phyloP scores from a whole-genome alignment of 2,329 filamentous ascomycete genomes.

The Xylariaceae sp. region DNA sequence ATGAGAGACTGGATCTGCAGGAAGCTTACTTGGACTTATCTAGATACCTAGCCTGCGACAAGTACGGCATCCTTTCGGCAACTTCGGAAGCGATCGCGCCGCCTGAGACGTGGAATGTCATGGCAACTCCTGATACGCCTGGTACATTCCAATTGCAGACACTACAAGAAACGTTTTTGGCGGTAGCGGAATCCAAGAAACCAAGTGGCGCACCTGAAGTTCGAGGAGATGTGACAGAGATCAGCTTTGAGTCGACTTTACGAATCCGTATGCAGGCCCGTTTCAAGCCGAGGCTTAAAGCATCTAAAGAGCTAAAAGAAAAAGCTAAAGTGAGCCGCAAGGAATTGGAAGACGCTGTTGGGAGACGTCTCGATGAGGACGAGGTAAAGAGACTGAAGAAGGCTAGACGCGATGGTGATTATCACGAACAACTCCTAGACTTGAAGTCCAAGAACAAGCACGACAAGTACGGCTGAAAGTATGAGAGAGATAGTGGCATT shows the following conservation, averaged over 20 bases:
- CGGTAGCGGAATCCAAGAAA: conserved; percentile 61
- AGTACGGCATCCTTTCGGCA: conserved; percentile 78
- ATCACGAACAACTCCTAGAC: conserved; percentile 84
- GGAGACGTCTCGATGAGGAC: conserved; percentile 77
- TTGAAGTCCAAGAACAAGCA: conserved; percentile 92
- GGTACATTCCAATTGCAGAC: conserved; percentile 79
- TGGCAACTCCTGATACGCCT: conserved; percentile 67
- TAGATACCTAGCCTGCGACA: conserved; percentile 86
- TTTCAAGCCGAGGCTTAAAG: conserved; percentile 85
- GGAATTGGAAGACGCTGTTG: conserved; percentile 83
- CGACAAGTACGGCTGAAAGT: conserved; percentile 72
- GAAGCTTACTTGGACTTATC: conserved; percentile 20
- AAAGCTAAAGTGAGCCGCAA: conserved; percentile 83
- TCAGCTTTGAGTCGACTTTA: conserved; percentile 73
- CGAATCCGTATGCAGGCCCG: conserved; percentile 92
- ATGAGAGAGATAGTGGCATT: conserved; percentile 10
- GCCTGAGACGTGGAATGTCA: conserved; percentile 79
- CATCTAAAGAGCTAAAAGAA: conserved; percentile 81
- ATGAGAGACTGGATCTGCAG: neutral
- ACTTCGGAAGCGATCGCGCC: conserved; percentile 81
- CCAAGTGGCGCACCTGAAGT: conserved; percentile 64
- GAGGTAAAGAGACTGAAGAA: conserved; percentile 85
- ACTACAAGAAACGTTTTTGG: conserved; percentile 72
- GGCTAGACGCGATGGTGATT: conserved; percentile 84
- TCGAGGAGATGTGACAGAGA: conserved; percentile 74